Percentiles rank a stretch among this genome's conserved stretches.
Evolutionary conservation across 2,329 filamentous ascomycete species (phyloP).

Genomic region (Beauveria sp.): DNA sequence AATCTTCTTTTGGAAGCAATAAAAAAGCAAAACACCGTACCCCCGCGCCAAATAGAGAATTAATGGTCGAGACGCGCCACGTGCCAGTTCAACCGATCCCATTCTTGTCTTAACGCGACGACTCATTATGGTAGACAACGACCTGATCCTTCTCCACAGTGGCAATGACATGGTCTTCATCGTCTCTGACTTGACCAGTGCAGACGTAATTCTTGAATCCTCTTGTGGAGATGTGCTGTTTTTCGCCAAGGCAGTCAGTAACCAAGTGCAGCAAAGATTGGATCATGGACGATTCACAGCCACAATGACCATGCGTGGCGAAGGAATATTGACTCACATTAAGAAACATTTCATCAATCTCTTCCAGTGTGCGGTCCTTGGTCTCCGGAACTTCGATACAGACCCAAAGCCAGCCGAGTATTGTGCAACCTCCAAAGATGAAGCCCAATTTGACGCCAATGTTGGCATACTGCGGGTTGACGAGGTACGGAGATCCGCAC

Average conservation of each 20-base stretch:
- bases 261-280: not conserved
- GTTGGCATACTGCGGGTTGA: not conserved
- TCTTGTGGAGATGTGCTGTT: not conserved
- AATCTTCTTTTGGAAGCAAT: no score
- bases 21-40: no score
- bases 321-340: not conserved
- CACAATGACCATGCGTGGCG: no score
- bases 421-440: not conserved
- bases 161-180: not conserved
- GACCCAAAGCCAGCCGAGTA: not conserved
- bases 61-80: no score
- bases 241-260: not conserved
- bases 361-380: not conserved
- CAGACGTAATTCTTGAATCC: not conserved
- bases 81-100: no score
- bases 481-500: not conserved
- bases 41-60: no score
- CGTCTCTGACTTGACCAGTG: not conserved
- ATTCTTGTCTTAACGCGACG: no score
- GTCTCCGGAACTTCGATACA: not conserved
- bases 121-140: no score
- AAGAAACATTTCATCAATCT: not conserved
- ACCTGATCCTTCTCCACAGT: not conserved
- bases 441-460: not conserved
- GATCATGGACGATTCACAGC: no score